Evolutionary conservation across 345 rosid genomes (phyloP).

Genomic region (Citrus inodora): DNA sequence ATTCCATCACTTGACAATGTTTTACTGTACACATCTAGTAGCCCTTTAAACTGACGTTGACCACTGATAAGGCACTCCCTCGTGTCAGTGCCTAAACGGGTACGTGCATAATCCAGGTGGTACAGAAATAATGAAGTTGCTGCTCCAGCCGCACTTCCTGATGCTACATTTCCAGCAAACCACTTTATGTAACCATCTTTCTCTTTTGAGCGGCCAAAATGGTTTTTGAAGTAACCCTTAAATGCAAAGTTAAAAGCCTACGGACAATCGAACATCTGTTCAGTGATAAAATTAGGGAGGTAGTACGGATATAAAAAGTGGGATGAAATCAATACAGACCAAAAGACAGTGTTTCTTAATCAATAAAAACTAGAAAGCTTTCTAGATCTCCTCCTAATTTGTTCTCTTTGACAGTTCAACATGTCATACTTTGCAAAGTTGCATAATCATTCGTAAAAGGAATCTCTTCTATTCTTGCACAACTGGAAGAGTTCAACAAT

Average conservation of each 20-base stretch:
- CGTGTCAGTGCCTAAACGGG: slow-evolving; percentile 84
- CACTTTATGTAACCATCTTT: slow-evolving; percentile 77
- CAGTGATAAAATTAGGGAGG: slow-evolving; percentile 38
- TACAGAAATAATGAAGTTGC: slow-evolving; percentile 75
- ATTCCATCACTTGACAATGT: slow-evolving; percentile 74
- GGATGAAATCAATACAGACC: background rate
- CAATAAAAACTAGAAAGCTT: background rate
- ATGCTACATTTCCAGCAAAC: slow-evolving; percentile 86
- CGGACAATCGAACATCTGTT: slow-evolving; percentile 58
- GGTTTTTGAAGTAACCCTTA: slow-evolving; percentile 85
- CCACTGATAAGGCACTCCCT: slow-evolving; percentile 51
- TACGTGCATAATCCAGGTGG: slow-evolving; percentile 88
- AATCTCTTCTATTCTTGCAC: background rate
- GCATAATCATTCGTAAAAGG: background rate
- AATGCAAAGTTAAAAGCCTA: slow-evolving; percentile 99
- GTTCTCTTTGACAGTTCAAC: slow-evolving; percentile 1
- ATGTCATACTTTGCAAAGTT: background rate
- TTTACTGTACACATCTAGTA: slow-evolving; percentile 75
- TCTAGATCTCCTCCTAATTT: background rate
- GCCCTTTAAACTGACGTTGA: slow-evolving; percentile 71
- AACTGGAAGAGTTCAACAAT: too few species aligned
- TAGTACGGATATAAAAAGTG: background rate
- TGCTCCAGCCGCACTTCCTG: slow-evolving; percentile 99
- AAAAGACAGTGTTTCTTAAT: background rate
- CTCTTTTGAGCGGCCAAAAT: slow-evolving; percentile 77